These are phyloP conservation scores for Poterioochromonas sp. DNA, from an alignment of 352 stramenopile species.

Conservation along the genomic window DNA sequence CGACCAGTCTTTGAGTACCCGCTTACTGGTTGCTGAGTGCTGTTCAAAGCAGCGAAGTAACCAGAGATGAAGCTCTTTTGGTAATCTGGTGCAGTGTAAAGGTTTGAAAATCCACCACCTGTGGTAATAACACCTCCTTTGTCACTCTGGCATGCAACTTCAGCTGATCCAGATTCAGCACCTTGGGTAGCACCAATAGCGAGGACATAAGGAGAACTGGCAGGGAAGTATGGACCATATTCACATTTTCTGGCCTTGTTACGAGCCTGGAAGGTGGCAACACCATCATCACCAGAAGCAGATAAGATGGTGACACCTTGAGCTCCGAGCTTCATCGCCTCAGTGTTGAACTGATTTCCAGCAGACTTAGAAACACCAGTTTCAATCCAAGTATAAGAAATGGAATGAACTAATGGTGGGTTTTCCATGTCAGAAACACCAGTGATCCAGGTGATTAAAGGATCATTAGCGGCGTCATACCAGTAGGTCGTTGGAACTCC, in stretches of 20 bases:
- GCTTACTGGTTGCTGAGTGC: neutral
- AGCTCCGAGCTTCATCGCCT: neutral
- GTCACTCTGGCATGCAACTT: constrained; percentile 55
- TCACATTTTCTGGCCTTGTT: constrained; percentile 31
- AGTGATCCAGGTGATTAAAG: neutral
- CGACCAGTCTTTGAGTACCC: constrained; percentile 49
- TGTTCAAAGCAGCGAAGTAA: constrained; percentile 45
- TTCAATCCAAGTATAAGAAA: neutral
- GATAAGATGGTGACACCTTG: neutral
- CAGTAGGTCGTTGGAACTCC: too few relatives aligned
- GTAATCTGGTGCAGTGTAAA: constrained; percentile 54
- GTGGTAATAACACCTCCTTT: constrained; percentile 29
- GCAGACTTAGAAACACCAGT: neutral
- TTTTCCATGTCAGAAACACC: too few relatives aligned
- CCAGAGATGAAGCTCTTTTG: constrained; percentile 55
- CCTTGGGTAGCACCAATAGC: constrained; percentile 25
- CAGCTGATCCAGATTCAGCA: neutral
- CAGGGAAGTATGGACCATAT: constrained; percentile 4
- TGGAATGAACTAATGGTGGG: neutral
- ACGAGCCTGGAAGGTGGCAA: neutral
- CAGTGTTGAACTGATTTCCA: neutral
- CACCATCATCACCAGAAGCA: constrained; percentile 2
- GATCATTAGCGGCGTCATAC: neutral
- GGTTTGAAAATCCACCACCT: constrained; percentile 2
- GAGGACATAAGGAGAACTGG: constrained; percentile 33